Percentiles rank a stretch among this genome's conserved stretches.
Evolutionary conservation across 129 eudicot species (phyloP).

Genomic region (Smallanthus sonchifolius): DNA sequence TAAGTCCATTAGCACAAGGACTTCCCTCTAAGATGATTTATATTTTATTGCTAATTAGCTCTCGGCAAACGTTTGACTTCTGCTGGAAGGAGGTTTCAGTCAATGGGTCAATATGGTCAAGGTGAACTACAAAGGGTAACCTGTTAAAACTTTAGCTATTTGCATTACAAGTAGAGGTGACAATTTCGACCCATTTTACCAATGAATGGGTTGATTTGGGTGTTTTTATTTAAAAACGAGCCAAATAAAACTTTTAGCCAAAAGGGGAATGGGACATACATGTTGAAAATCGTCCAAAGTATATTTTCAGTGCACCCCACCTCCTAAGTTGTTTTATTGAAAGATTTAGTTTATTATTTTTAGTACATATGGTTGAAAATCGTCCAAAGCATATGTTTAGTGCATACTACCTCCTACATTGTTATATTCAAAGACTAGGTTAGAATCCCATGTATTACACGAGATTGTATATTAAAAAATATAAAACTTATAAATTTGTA

Average conservation of each 20-base stretch:
- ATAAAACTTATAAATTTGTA: too few relatives aligned
- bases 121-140: constrained; percentile 88
- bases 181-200: neutral
- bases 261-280: neutral
- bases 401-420: neutral
- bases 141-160: constrained; percentile 21
- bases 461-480: too few relatives aligned
- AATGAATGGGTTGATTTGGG: neutral
- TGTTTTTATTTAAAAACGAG: neutral
- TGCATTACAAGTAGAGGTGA: constrained; percentile 12
- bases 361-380: neutral
- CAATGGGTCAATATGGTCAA: constrained; percentile 93
- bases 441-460: too few relatives aligned
- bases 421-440: neutral
- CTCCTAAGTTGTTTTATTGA: neutral
- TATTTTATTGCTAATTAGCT: constrained; percentile 52
- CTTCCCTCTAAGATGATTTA: constrained; percentile 17
- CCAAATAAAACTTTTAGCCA: neutral
- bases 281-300: neutral
- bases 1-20: constrained; percentile 1
- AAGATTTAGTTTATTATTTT: neutral
- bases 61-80: constrained; percentile 75
- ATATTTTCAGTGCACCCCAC: neutral
- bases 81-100: constrained; percentile 93
- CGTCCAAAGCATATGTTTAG: neutral